Base-by-base conservation (phyloP, 139 green algal species). In the Cymbomonas tetramitiformis region DNA sequence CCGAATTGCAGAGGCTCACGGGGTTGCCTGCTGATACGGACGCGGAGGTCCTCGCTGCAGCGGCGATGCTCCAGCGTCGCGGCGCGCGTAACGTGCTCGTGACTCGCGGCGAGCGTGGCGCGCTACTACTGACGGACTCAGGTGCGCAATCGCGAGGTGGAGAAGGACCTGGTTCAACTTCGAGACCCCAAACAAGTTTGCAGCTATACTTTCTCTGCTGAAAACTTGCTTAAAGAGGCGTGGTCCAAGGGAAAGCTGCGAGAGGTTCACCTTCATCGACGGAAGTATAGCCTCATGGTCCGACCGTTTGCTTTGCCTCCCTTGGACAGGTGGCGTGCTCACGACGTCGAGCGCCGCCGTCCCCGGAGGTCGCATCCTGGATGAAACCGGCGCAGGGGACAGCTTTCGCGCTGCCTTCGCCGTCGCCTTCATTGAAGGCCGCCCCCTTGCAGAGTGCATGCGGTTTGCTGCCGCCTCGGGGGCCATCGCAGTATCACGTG, bases 381-480 rank as follows among this genome's bases (percentile, higher is more conserved):
- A 84, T 30, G 69, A 44, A 1, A 84, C 77, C 2, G 78, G 61
- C 0, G 64, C 79, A 2, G 79, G 79, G 19, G 77, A 86, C 39
- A 64, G 71, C 8, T 86, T 85, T 46, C 48, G 76, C 0, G 78
- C 74, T 10, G 77, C 64, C 0, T 81, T 84, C 76, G 79, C 74
- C 2, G 69, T 86, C 15, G 65, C 49, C 1, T 52, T 85, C 19
- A 64, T 63, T 1, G 70, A 81, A 58, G 74, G 79, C 15, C 23
- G 32, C 23, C 30, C 44, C 0, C 30, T 71, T 31, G 32, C 66
- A 56, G 31, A 67, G 1, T 64, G 51, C 30, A 38, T 81, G 38
- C 55, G 52, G 2, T 55, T 72, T 54, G 78, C 69, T 4, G 51
- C 72, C 0, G 75, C 74, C 0, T 69, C 75, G 1, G 74, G 75